A percentile compares a stretch with the other conserved stretches of the same genome.
Evolutionary conservation across 1,139 yeast genomes (phyloP).

Genomic region (Geotrichum macrosporum): DNA sequence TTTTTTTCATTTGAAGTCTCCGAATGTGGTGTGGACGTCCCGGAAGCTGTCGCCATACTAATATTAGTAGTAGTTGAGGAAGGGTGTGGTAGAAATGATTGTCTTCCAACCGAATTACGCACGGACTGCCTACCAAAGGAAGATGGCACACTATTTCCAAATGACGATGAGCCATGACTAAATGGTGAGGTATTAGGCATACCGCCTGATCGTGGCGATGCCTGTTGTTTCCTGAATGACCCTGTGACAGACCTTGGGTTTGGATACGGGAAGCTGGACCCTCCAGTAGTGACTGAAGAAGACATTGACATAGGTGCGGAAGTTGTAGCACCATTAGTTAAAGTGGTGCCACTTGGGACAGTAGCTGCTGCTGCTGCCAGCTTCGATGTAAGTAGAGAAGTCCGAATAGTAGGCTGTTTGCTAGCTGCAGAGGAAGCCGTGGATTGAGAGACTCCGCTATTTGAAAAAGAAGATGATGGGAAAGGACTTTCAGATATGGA

Average conservation of each 20-base stretch:
- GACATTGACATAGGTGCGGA: conserved; percentile 9
- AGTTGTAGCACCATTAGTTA: conserved; percentile 18
- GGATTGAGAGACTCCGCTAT: neutral
- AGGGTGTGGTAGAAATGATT: conserved; percentile 31
- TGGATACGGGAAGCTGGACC: conserved; percentile 24
- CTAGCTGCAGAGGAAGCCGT: neutral
- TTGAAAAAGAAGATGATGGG: neutral
- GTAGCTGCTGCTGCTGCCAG: conserved; percentile 32
- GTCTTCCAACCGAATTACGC: conserved; percentile 20
- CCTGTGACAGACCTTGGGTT: conserved; percentile 22
- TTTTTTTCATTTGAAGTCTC: conserved; percentile 2
- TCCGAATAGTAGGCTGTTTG: conserved; percentile 22
- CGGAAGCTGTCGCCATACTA: conserved; percentile 31
- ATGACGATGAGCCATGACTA: conserved; percentile 3
- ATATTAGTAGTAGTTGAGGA: conserved; percentile 32
- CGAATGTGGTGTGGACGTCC: conserved; percentile 23
- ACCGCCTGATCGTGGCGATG: conserved; percentile 10
- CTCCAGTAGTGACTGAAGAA: conserved; percentile 6
- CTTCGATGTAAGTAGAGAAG: conserved; percentile 26
- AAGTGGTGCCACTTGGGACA: conserved; percentile 27
- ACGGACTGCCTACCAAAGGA: conserved; percentile 5
- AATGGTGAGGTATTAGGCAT: conserved; percentile 11
- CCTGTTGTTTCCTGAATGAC: conserved; percentile 18
- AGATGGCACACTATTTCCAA: conserved; percentile 4
- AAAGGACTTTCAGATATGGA: conserved; percentile 11